Percentiles rank a stretch among this genome's conserved stretches.
phyloP scores from a whole-genome alignment of 140 eudicot genomes.

The Anethum foeniculum region DNA sequence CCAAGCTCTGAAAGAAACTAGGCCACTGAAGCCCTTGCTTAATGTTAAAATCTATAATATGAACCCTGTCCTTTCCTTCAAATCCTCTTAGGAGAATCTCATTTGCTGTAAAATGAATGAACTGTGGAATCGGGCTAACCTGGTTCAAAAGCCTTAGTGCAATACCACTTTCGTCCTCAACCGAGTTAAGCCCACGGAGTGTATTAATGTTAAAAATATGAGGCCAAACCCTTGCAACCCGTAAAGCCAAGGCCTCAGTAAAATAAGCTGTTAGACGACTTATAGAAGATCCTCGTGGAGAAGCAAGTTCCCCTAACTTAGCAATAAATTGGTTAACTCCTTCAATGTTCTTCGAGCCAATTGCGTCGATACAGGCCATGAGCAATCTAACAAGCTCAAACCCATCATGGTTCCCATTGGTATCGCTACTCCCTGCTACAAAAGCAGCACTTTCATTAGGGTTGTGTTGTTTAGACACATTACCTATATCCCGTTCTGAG shows the following conservation, averaged over 20 bases:
- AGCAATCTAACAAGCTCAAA: slow-evolving; percentile 78
- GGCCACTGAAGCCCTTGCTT: slow-evolving; percentile 99
- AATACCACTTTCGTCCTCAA: slow-evolving; percentile 52
- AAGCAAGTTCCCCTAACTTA: slow-evolving; percentile 73
- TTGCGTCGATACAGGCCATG: slow-evolving; percentile 68
- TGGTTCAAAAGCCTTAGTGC: slow-evolving; percentile 72
- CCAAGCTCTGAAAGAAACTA: slow-evolving; percentile 78
- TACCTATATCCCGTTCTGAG: slow-evolving; percentile 36
- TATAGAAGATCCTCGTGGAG: slow-evolving; percentile 60
- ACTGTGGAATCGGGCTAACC: slow-evolving; percentile 71
- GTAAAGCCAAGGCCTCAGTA: slow-evolving; percentile 75
- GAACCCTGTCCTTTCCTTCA: slow-evolving; percentile 78
- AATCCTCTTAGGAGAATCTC: slow-evolving; percentile 78
- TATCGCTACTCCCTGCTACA: slow-evolving; percentile 27
- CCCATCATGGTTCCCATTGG: slow-evolving; percentile 44
- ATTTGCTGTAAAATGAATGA: slow-evolving; percentile 81
- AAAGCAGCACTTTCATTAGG: slow-evolving; percentile 35
- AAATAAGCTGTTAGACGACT: slow-evolving; percentile 68
- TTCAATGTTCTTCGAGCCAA: slow-evolving; percentile 57
- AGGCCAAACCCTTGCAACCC: slow-evolving; percentile 76
- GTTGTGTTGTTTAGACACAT: slow-evolving; percentile 49
- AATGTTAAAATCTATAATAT: slow-evolving; percentile 75
- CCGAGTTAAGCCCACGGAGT: slow-evolving; percentile 51
- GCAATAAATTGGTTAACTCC: slow-evolving; percentile 48
- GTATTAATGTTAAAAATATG: slow-evolving; percentile 46